Conservation (phyloP, 306 rosid genomes). For the Begonia peltatifolia region DNA sequence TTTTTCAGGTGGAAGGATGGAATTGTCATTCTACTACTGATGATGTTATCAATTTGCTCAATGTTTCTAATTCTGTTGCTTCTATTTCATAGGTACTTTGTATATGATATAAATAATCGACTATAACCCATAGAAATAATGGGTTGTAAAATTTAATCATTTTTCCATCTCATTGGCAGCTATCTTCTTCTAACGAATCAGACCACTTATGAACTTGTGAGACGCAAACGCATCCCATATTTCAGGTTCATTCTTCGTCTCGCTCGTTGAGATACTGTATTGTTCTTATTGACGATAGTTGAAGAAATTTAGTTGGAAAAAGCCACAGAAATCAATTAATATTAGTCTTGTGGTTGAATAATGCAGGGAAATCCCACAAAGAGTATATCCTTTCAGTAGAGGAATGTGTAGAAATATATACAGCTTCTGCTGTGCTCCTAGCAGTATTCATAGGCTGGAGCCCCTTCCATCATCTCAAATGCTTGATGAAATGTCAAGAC, state of each 20-base stretch:
- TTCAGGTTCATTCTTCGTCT: slow-evolving; percentile 43
- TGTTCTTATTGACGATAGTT: too few species aligned
- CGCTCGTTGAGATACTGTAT: too few species aligned
- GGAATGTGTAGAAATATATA: slow-evolving; percentile 61
- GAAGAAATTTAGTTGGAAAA: too few species aligned
- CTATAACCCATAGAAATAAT: too few species aligned
- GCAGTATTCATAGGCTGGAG: slow-evolving; percentile 32
- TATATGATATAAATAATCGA: too few species aligned
- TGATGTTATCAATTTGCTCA: slow-evolving; percentile 38
- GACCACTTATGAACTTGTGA: slow-evolving; percentile 89
- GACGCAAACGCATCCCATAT: slow-evolving; percentile 83
- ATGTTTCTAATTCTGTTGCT: slow-evolving; percentile 70
- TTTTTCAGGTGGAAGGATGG: slow-evolving; percentile 91
- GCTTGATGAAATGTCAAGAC: slow-evolving; percentile 53
- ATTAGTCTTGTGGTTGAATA: too few species aligned
- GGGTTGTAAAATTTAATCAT: too few species aligned
- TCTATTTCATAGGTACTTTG: slow-evolving; percentile 61
- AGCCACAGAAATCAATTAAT: too few species aligned
- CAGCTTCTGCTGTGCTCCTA: slow-evolving; percentile 51
- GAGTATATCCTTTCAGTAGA: slow-evolving; percentile 81
- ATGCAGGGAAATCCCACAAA: slow-evolving; percentile 64
- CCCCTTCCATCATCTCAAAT: slow-evolving; percentile 41
- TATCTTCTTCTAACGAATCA: slow-evolving; percentile 85
- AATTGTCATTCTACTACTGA: slow-evolving; percentile 52
- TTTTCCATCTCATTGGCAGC: slow-evolving; percentile 24